A percentile compares a stretch with the other conserved stretches of the same genome.
Conservation (phyloP, 176 grass and related monocot species). For the Aegilops bicornis region DNA sequence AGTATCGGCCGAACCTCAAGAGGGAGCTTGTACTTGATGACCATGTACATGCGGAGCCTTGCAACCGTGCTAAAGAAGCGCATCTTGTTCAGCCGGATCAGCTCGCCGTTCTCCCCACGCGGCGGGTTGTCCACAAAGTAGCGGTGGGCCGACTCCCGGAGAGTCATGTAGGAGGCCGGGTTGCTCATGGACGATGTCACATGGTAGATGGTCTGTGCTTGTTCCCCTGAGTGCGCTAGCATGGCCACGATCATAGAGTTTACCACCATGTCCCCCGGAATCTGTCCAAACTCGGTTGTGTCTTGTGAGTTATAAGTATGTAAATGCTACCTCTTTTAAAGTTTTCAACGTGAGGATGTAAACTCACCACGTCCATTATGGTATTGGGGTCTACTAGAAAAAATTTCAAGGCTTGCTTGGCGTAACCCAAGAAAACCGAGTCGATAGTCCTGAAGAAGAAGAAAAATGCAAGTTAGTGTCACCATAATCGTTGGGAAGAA, state of each 20-base stretch:
- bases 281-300: not conserved
- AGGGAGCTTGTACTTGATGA: not conserved
- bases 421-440: constrained; percentile 46
- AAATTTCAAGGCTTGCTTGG: constrained; percentile 40
- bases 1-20: not conserved
- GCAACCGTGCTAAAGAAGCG: not conserved
- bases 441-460: constrained; percentile 44
- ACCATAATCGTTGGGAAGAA: too few species aligned
- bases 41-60: not conserved
- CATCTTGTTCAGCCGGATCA: not conserved
- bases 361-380: not conserved
- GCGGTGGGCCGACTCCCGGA: not conserved
- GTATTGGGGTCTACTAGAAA: not conserved
- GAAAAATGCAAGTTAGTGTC: not conserved
- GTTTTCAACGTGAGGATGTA: not conserved
- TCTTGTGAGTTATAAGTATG: not conserved
- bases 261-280: not conserved
- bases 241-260: not conserved
- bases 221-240: not conserved
- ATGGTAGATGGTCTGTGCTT: not conserved
- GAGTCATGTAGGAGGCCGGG: not conserved
- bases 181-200: not conserved
- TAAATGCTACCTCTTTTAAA: not conserved
- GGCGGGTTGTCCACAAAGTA: not conserved
- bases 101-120: not conserved